These are phyloP conservation scores for Penicillium bovifimosum DNA, from an alignment of 495 filamentous ascomycete species.

Conservation along the genomic window DNA sequence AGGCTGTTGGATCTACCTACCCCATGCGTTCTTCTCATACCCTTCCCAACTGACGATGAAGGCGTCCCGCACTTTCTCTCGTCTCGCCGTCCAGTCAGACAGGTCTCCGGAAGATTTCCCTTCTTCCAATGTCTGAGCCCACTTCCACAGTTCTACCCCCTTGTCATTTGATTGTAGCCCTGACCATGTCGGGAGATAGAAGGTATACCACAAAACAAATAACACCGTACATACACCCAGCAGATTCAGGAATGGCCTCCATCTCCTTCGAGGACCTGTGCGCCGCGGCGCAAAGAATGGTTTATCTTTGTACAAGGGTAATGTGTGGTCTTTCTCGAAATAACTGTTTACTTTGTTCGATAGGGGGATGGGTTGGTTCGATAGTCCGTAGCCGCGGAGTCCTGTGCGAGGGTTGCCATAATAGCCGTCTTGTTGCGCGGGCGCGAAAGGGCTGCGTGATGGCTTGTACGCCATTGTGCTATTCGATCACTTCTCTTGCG, in stretches of 20 bases:
- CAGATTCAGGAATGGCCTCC: conserved; percentile 22
- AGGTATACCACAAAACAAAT: conserved; percentile 45
- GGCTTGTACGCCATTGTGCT: conserved; percentile 15
- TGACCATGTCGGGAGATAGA: conserved; percentile 9
- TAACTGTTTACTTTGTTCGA: conserved; percentile 45
- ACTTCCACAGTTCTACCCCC: conserved; percentile 39
- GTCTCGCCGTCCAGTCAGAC: conserved; percentile 63
- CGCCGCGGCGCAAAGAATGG: conserved; percentile 58
- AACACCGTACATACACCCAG: conserved; percentile 33
- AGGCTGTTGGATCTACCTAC: conserved; percentile 42
- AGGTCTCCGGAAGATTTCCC: conserved; percentile 18
- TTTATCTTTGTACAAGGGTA: conserved; percentile 99
- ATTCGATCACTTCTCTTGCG: background rate
- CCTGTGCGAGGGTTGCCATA: conserved; percentile 42
- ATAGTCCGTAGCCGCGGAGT: conserved; percentile 38
- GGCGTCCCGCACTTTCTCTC: conserved; percentile 81
- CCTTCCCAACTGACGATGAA: conserved; percentile 87
- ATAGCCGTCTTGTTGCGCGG: conserved; percentile 63
- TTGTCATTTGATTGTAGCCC: conserved; percentile 14
- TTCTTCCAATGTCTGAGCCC: conserved; percentile 34
- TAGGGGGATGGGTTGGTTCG: conserved; percentile 15
- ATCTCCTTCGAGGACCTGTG: conserved; percentile 32
- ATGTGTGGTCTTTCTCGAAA: conserved; percentile 51
- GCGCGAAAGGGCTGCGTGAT: conserved; percentile 36
- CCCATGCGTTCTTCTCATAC: conserved; percentile 93